Base-by-base conservation (phyloP, 208 protist genomes). In the Acanthamoeba lenticulata region DNA sequence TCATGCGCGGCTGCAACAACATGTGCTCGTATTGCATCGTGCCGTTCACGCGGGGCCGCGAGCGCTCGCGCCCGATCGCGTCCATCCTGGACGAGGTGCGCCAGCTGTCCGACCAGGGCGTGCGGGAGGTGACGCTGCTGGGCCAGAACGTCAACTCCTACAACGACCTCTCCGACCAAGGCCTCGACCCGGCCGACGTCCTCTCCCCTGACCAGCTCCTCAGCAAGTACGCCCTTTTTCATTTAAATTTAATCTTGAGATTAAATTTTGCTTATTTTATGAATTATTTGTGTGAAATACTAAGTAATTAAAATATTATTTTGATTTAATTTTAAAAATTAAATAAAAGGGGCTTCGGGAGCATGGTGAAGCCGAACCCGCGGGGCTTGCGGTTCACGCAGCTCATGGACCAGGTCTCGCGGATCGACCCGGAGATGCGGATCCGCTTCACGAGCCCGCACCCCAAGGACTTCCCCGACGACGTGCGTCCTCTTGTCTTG, bases 131-230 rank as follows among this genome's bases (percentile, higher is more conserved):
- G 21, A 97, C 94, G 17, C 94, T 98, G 32, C 90, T 98, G 1
- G 98, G 98, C 24, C 98, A 98, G 93, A 98, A 98, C 86, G 98
- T 98, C 21, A 98, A 98, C 90, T 95, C 60, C 21, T 98, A 98
- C 77, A 93, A 94, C 67, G 90, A 94, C 42, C 72, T 88, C 32
- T 86, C 67, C 24, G 34, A 47, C 21, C 40, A 52, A 40, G 38
- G 40, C 49, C 38, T 72, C 49, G 49, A 21, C 57, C 38, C 77
- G 2, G 40, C 86, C 5, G 42, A 79, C n/a, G n/a, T n/a, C n/a
- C n/a, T n/a, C n/a, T 79, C 45, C 86, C 17, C 13, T 27, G 7
- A n/a, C n/a, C 83, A 67, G 29, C 52, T 90, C 32, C 49, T 69
- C 32, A 67, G 83, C 44, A 57, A 90, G 83, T 67, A 67, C 52